phyloP scores from a whole-genome alignment of 1,284 basidiomycete genomes.

The Cryptococcus sp. region DNA sequence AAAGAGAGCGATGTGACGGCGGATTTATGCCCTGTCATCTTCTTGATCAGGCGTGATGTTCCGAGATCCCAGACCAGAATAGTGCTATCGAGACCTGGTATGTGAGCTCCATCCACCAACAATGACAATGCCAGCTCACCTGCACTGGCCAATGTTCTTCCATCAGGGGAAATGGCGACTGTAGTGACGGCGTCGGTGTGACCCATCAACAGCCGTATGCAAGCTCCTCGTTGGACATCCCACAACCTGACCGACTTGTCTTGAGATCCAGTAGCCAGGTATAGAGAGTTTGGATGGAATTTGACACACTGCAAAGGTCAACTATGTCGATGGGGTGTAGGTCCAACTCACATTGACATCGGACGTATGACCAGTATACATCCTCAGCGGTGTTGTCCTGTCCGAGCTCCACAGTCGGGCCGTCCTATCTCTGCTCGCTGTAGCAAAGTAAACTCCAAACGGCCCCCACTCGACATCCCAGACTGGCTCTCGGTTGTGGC shows the following conservation, averaged over 20 bases:
- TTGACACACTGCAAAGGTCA: conserved; percentile 81
- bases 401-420: conserved; percentile 97
- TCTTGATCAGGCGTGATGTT: conserved; percentile 87
- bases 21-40: conserved; percentile 89
- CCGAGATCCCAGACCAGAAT: conserved; percentile 97
- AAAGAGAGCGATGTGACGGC: conserved; percentile 87
- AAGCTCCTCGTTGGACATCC: conserved; percentile 95
- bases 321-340: too few relatives aligned
- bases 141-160: conserved; percentile 85
- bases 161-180: conserved; percentile 87
- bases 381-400: conserved; percentile 73
- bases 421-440: conserved; percentile 86
- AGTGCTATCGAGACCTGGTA: conserved; percentile 76
- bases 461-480: conserved; percentile 99
- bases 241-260: conserved; percentile 94
- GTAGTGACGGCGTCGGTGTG: conserved; percentile 87
- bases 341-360: conserved; percentile 93
- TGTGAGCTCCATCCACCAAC: background rate
- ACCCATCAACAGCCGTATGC: conserved; percentile 91
- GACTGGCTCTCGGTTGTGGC: conserved; percentile 86
- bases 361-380: conserved; percentile 93
- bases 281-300: conserved; percentile 97
- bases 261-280: conserved; percentile 92
- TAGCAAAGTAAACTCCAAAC: conserved; percentile 96
- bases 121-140: conserved; percentile 50